Conservation (phyloP, 2,329 filamentous ascomycete genomes). For the Aspergillus floridensis region DNA sequence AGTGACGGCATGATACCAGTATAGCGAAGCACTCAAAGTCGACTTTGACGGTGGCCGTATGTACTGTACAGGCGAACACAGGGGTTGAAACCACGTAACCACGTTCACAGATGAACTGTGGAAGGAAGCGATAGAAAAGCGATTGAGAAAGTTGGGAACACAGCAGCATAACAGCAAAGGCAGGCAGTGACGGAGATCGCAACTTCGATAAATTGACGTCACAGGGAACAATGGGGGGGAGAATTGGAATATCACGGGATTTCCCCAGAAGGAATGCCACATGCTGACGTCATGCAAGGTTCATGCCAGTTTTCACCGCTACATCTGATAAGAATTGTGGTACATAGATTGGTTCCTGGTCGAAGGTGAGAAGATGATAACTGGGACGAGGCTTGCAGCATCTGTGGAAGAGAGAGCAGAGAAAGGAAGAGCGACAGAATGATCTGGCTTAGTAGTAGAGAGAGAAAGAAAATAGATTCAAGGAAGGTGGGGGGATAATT, state of each 20-base stretch:
- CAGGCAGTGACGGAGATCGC: not conserved
- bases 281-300: slow-evolving; percentile 2
- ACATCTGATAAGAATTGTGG: not conserved
- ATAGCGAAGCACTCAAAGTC: not conserved
- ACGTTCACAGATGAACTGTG: not conserved
- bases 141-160: not conserved
- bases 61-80: not conserved
- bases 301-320: not conserved
- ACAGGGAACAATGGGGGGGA: not conserved
- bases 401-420: not conserved
- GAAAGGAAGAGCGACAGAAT: not conserved
- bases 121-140: not conserved
- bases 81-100: not conserved
- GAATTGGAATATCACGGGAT: not conserved
- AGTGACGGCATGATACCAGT: not conserved
- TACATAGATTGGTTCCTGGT: too few species aligned
- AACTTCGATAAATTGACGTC: not conserved
- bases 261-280: not conserved
- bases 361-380: not conserved
- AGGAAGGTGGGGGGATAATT: not conserved
- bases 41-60: not conserved
- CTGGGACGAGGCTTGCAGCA: too few species aligned
- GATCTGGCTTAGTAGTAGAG: not conserved
- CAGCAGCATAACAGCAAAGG: not conserved
- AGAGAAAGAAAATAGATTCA: not conserved